Conservation (phyloP, 345 rosid species). For the Salix suchowensis region DNA sequence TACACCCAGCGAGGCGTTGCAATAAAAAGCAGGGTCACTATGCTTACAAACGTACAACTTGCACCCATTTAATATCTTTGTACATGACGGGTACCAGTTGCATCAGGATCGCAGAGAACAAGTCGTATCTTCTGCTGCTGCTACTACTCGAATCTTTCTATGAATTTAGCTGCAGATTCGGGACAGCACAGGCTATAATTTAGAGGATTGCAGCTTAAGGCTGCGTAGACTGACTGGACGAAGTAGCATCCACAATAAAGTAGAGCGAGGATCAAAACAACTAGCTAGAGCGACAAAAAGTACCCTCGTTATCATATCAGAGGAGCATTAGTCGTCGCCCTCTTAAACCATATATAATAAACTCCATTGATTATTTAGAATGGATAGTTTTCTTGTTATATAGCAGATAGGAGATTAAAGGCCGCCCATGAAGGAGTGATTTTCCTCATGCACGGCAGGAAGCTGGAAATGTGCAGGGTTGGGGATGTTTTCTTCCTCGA, state of each 20-base stretch:
- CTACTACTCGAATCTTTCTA: not conserved
- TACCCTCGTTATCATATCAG: not conserved
- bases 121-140: not conserved
- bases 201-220: not conserved
- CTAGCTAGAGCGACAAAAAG: not conserved
- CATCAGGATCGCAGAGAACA: not conserved
- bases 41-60: not conserved
- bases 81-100: not conserved
- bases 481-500: not conserved
- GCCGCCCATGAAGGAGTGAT: not conserved
- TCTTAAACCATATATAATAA: not conserved
- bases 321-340: not conserved
- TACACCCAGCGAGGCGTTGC: not conserved
- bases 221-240: not conserved
- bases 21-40: not conserved
- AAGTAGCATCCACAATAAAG: not conserved
- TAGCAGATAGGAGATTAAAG: not conserved
- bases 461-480: not conserved
- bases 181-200: not conserved
- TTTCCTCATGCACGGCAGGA: not conserved
- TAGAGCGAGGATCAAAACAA: not conserved
- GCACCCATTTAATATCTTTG: not conserved
- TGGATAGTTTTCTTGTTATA: not conserved
- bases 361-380: not conserved
- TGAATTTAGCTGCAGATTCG: not conserved